These are phyloP conservation scores for Heliosperma pusillum DNA, from an alignment of 148 eudicot genomes.

Conservation along the genomic window DNA sequence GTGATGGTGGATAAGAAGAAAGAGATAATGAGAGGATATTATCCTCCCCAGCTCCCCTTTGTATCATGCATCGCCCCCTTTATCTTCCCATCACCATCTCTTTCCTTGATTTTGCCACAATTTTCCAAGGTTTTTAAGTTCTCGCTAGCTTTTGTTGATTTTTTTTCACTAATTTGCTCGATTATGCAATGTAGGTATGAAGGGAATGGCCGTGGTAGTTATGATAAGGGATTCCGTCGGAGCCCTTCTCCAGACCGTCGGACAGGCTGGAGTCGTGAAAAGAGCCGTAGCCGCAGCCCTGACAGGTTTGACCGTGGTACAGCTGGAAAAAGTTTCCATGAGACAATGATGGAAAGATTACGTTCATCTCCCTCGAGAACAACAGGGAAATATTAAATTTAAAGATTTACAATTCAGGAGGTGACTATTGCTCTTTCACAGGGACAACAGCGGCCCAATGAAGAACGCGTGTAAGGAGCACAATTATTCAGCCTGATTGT, in stretches of 20 bases:
- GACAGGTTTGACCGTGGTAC: slow-evolving; percentile 39
- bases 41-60: too few species aligned
- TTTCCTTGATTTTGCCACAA: too few species aligned
- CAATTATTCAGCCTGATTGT: too few species aligned
- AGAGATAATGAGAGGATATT: too few species aligned
- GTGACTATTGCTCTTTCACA: too few species aligned
- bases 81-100: too few species aligned
- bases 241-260: slow-evolving; percentile 19
- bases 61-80: neutral
- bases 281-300: slow-evolving; percentile 44
- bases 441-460: too few species aligned
- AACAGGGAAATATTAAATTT: neutral
- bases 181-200: slow-evolving; percentile 36
- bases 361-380: slow-evolving; percentile 23
- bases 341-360: slow-evolving; percentile 53
- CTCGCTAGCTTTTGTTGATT: neutral
- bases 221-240: slow-evolving; percentile 31
- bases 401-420: neutral
- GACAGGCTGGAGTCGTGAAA: slow-evolving; percentile 26
- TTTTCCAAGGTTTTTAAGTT: too few species aligned
- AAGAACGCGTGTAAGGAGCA: too few species aligned
- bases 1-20: too few species aligned
- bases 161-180: neutral
- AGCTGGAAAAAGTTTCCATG: slow-evolving; percentile 50
- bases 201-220: slow-evolving; percentile 32